Base-by-base conservation (phyloP, 148 eudicot genomes). In the Heliamphora exappendiculata region DNA sequence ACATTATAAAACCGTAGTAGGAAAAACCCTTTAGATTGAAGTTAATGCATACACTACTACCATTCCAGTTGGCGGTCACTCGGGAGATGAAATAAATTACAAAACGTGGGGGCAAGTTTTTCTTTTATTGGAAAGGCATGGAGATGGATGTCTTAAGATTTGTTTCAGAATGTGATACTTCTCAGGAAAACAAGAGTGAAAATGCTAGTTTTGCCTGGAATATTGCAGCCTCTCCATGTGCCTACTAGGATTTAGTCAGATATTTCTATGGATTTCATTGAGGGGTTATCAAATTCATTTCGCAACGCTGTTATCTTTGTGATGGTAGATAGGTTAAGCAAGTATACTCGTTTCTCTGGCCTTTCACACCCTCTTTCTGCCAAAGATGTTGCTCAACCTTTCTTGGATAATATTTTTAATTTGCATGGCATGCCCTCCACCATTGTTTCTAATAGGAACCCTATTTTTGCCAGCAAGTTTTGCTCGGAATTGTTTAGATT, bases 251-350 rank as follows among this genome's bases (percentile, higher is more conserved):
- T n/a, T 42, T 54, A 29, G 51, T 4, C 29, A 10, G 73, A 45
- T 17, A 70, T 70, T 0, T 55, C 76, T 3, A 57, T 55, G 76
- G 67, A 73, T 6, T 73, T 73, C 22, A 19, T 73, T 0, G 65
- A 60, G 11, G 76, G 76, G 1, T 7, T 73, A 0, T 67, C 50
- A 0, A 34, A 11, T 14, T 39, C 67, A 0, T 2, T 9, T 0
- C 67, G 67, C n/a, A n/a, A n/a, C n/a, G n/a, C n/a, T n/a, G n/a
- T n/a, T n/a, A n/a, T n/a, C n/a, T n/a, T n/a, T n/a, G n/a, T n/a
- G n/a, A 1, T 59, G 0, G 54, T 60, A 8, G 77, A 60, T 31
- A 17, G 68, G 0, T 13, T 74, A 0, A 54, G 24, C 1, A 75
- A 75, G 11, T 75, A 59, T 44, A 22, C 17, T 17, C 77, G 62